A percentile compares a stretch with the other conserved stretches of the same genome.
These are phyloP conservation scores for Sarocladium oryzae DNA, from an alignment of 2,329 filamentous ascomycete genomes.

Conservation along the genomic window DNA sequence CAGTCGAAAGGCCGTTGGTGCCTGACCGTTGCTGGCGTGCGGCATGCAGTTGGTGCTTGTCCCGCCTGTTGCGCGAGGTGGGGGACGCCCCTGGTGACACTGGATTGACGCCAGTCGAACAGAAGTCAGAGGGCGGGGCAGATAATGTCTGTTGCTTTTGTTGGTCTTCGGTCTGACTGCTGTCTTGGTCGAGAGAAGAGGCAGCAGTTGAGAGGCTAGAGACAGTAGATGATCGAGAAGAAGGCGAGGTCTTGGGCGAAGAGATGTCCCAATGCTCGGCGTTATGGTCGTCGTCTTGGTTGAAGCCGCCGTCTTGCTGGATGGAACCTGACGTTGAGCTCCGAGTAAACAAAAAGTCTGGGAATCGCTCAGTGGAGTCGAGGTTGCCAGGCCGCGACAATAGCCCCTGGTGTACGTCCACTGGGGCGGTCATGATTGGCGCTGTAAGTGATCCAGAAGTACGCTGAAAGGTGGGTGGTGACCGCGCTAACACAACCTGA, in stretches of 20 bases:
- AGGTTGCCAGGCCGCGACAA: slow-evolving; percentile 31
- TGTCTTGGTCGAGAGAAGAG: slow-evolving; percentile 4
- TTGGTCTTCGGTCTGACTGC: slow-evolving; percentile 12
- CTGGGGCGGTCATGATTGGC: slow-evolving; percentile 8
- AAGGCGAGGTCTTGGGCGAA: slow-evolving; percentile 8
- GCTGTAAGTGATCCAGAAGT: not conserved
- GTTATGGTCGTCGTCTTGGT: slow-evolving; percentile 9
- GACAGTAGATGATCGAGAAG: slow-evolving; percentile 9
- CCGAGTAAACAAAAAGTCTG: slow-evolving; percentile 37
- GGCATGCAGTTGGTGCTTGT: slow-evolving; percentile 45
- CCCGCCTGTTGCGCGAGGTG: slow-evolving; percentile 32
- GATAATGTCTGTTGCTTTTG: slow-evolving; percentile 16
- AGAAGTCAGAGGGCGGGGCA: slow-evolving; percentile 15
- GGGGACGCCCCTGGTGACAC: slow-evolving; percentile 17
- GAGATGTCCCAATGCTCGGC: slow-evolving; percentile 1
- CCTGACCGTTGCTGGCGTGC: slow-evolving; percentile 39
- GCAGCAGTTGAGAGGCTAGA: slow-evolving; percentile 9
- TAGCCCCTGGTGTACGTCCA: slow-evolving; percentile 18
- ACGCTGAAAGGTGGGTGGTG: not conserved
- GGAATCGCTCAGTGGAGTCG: slow-evolving; percentile 28
- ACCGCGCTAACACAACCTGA: slow-evolving; percentile 3
- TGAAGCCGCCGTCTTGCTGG: slow-evolving; percentile 13
- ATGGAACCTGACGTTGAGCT: not conserved
- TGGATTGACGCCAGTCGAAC: slow-evolving; percentile 15
- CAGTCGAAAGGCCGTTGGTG: slow-evolving; percentile 26